Evolutionary conservation across 208 protist genomes (phyloP).

Genomic region (Acanthamoeba lenticulata): DNA sequence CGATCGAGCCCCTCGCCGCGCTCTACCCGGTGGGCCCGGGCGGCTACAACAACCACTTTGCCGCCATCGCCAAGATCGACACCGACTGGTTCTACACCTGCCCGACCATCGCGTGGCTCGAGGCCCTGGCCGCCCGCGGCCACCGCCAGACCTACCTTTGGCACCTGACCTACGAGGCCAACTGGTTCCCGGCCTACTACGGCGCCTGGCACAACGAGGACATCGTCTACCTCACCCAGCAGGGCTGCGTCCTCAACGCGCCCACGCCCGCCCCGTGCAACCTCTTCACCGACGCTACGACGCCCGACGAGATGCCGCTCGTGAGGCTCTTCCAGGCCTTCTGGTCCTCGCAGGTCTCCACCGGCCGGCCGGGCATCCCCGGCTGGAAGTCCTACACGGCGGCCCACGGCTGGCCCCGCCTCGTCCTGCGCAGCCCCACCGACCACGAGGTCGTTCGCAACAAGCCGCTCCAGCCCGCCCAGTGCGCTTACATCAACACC

Average conservation of each 20-base stretch:
- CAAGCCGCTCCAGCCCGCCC: neutral
- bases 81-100: neutral
- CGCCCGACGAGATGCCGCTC: neutral
- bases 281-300: neutral
- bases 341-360: neutral
- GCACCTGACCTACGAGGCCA: slow-evolving; percentile 11
- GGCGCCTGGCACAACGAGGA: slow-evolving; percentile 7
- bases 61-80: neutral
- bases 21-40: neutral
- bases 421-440: neutral
- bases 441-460: neutral
- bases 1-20: neutral
- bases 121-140: neutral
- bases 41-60: neutral
- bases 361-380: neutral
- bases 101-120: neutral
- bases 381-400: neutral
- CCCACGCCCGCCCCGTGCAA: neutral
- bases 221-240: slow-evolving; percentile 39
- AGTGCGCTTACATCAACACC: neutral
- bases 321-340: neutral
- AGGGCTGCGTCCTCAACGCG: neutral
- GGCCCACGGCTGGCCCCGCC: neutral
- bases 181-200: neutral
- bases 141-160: neutral